Percentiles rank a stretch among this genome's conserved stretches.
Conservation (phyloP, 768 basidiomycete species). For the Termitomyces sp. region DNA sequence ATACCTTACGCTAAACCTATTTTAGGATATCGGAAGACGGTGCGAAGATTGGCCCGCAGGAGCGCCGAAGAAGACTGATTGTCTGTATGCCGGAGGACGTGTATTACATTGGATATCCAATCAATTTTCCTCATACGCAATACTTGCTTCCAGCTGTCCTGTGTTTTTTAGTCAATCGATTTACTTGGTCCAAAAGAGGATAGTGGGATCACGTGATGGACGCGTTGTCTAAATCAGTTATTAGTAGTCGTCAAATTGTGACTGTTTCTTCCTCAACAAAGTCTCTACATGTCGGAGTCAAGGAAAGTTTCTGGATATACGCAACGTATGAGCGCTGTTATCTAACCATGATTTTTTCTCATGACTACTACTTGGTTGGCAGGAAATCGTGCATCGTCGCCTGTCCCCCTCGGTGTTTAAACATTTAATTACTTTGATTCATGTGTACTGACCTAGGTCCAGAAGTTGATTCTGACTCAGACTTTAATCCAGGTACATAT, state of each 20-base stretch:
- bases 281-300: constrained; percentile 27
- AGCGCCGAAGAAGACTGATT: constrained; percentile 84
- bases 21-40: constrained; percentile 91
- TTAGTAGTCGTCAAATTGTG: constrained; percentile 5
- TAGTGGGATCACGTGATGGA: constrained; percentile 10
- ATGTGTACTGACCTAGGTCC: neutral
- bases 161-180: constrained; percentile 4
- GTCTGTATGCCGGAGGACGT: constrained; percentile 4
- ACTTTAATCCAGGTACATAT: constrained; percentile 39
- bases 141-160: neutral
- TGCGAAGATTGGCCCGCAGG: constrained; percentile 78
- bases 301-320: constrained; percentile 24
- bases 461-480: constrained; percentile 45
- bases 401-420: constrained; percentile 29
- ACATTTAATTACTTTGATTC: neutral
- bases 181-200: neutral
- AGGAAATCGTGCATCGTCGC: constrained; percentile 28
- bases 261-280: neutral
- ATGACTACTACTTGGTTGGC: neutral
- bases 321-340: constrained; percentile 18
- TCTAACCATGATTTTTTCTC: neutral
- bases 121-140: constrained; percentile 7
- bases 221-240: constrained; percentile 7
- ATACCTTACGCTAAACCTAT: constrained; percentile 6
- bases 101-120: constrained; percentile 1